A percentile compares a stretch with the other conserved stretches of the same genome.
phyloP scores from a whole-genome alignment of 2,329 filamentous ascomycete species.

The Ceratocystis albifundus region DNA sequence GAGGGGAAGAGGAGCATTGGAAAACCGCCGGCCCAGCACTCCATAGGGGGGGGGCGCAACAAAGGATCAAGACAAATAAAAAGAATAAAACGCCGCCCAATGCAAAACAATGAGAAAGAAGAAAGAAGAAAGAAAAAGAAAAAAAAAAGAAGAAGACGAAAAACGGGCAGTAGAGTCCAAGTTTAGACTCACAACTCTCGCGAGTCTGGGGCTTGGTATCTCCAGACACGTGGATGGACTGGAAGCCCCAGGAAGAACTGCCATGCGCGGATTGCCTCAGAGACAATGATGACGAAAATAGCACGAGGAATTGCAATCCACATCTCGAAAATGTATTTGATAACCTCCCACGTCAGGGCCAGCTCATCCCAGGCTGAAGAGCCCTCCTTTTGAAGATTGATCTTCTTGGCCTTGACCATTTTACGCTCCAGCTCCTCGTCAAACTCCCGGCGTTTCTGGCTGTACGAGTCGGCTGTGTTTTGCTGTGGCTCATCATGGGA shows the following conservation, averaged over 20 bases:
- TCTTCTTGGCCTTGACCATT: slow-evolving; percentile 28
- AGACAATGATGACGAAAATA: slow-evolving; percentile 30
- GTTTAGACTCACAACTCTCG: slow-evolving; percentile 38
- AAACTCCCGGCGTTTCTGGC: slow-evolving; percentile 19
- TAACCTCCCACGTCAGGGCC: slow-evolving; percentile 25
- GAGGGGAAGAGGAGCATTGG: not conserved
- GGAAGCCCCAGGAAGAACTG: slow-evolving; percentile 44
- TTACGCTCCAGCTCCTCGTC: slow-evolving; percentile 29
- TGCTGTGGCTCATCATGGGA: slow-evolving; percentile 27
- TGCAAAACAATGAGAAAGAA: not conserved
- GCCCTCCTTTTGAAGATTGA: slow-evolving; percentile 35
- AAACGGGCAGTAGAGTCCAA: not conserved
- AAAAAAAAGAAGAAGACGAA: not conserved
- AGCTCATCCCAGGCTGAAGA: slow-evolving; percentile 26
- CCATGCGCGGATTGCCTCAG: slow-evolving; percentile 38
- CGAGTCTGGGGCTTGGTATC: slow-evolving; percentile 34
- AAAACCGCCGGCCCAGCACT: not conserved
- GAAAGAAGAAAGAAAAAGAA: slow-evolving; percentile 12
- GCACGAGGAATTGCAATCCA: slow-evolving; percentile 55
- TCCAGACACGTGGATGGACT: slow-evolving; percentile 39
- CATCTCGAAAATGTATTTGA: slow-evolving; percentile 31
- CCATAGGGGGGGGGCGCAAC: not conserved
- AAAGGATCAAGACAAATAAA: slow-evolving; percentile 2
- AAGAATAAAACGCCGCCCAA: slow-evolving; percentile 14
- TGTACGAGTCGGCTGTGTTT: not conserved